Base-by-base conservation (phyloP, 78 protist genomes). In the Dictyostelium firmibasis region DNA sequence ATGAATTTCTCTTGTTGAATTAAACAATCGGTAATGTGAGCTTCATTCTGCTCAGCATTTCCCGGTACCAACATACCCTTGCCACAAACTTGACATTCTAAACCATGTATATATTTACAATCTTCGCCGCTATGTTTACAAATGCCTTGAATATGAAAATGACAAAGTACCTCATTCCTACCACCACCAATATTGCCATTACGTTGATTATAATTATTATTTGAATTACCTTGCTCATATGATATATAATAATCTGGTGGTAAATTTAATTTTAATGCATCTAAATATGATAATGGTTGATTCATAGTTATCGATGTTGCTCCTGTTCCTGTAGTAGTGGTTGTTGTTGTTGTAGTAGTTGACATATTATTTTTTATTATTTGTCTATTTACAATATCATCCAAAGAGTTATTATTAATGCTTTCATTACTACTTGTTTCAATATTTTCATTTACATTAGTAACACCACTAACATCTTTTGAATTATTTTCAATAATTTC, bases 21-120 rank as follows among this genome's bases (percentile, higher is more conserved):
- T 18, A 78, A 23, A 33, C 93, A 87, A 47, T 87, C 86, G 18
- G 84, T 87, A n/a, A 79, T 35, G 29, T 87, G 93, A 3, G 60
- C 72, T 7, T 87, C 38, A 38, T 87, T 87, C 23, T 87, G 93
- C 5, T 67, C 78, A 2, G 20, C 53, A 75, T 87, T 35, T 29
- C 57, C 57, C 27, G 93, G 93, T 16, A 87, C 79, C 38, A 87
- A 67, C 86, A 78, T 78, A 4, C 79, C 64, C 9, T 78, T 79
- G 1, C 70, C 78, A 78, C 93, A 87, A 38, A 87, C 14, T 20
- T 87, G 53, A 67, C 93, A 87, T 27, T 67, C 41, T 1, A 78
- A n/a, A 23, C 93, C 93, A 78, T 87, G 93, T 29, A 87, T 67
- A 41, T 47, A 87, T 86, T 87, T 87, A 78, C 93, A 87, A 41